Percentiles rank a stretch among this genome's conserved stretches.
phyloP scores from a whole-genome alignment of 2,329 filamentous ascomycete genomes.

The Basipetospora chlamydospora region DNA sequence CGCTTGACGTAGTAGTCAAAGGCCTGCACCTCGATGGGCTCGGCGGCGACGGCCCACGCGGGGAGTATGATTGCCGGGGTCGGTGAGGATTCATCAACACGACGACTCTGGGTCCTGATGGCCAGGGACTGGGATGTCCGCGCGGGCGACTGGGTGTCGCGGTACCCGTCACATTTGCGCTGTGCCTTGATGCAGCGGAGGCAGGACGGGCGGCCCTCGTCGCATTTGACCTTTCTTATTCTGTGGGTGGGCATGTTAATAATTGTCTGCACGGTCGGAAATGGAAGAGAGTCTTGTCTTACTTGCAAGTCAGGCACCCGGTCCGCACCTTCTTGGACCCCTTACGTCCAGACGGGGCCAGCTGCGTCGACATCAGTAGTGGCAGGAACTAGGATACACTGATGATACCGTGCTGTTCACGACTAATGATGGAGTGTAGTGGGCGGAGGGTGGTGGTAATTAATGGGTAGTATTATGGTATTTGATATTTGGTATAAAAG shows the following conservation, averaged over 20 bases:
- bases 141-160: constrained; percentile 2
- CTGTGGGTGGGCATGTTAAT: constrained; percentile 9
- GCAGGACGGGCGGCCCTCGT: constrained; percentile 19
- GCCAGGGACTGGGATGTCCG: not conserved
- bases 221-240: constrained; percentile 21
- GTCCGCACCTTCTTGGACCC: not conserved
- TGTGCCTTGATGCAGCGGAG: constrained; percentile 18
- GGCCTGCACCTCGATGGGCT: constrained; percentile 14
- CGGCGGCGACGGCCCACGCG: not conserved
- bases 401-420: too few relatives aligned
- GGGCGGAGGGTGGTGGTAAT: too few relatives aligned
- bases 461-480: too few relatives aligned
- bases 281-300: constrained; percentile 8
- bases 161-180: constrained; percentile 21
- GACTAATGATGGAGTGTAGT: too few relatives aligned
- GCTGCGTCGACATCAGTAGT: too few relatives aligned
- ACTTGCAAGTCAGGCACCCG: constrained; percentile 13
- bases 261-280: not conserved
- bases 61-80: constrained; percentile 15
- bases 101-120: constrained; percentile 5
- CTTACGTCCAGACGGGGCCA: not conserved
- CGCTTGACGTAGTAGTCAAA: constrained; percentile 18
- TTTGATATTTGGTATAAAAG: too few relatives aligned
- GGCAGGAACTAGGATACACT: too few relatives aligned
- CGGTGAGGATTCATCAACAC: not conserved